Conservation (phyloP, 2,329 filamentous ascomycete species). For the Paecilomyces sp. region DNA sequence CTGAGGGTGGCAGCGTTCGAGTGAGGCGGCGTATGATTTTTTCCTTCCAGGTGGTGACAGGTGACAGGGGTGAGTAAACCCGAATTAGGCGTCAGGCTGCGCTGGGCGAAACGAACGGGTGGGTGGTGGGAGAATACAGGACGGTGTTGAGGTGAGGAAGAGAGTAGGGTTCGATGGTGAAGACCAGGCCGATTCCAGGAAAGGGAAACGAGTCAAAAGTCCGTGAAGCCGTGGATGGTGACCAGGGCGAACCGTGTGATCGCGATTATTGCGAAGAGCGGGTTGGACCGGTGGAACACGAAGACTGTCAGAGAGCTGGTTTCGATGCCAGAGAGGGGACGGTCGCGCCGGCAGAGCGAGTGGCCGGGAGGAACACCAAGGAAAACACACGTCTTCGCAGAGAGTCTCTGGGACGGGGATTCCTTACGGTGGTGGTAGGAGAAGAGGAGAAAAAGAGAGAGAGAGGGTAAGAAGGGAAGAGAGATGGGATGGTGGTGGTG, state of each 20-base stretch:
- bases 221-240: neutral
- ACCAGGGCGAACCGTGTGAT: neutral
- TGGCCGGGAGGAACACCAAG: neutral
- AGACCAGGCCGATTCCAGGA: neutral
- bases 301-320: neutral
- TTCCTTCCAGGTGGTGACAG: neutral
- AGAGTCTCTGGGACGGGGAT: neutral
- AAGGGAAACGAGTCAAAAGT: neutral
- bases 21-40: neutral
- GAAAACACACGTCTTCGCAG: neutral
- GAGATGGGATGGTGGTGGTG: neutral
- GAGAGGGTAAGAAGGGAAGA: neutral
- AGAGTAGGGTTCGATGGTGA: neutral
- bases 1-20: conserved; percentile 1
- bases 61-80: neutral
- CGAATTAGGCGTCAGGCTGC: neutral
- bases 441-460: conserved; percentile 2
- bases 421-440: conserved; percentile 1
- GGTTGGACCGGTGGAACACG: neutral
- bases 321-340: neutral
- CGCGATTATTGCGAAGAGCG: neutral
- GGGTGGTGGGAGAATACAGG: neutral
- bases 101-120: neutral
- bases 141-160: too few relatives aligned
- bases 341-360: neutral